Base-by-base conservation (phyloP, 2,329 filamentous ascomycete genomes). In the Eurotiales sp. region DNA sequence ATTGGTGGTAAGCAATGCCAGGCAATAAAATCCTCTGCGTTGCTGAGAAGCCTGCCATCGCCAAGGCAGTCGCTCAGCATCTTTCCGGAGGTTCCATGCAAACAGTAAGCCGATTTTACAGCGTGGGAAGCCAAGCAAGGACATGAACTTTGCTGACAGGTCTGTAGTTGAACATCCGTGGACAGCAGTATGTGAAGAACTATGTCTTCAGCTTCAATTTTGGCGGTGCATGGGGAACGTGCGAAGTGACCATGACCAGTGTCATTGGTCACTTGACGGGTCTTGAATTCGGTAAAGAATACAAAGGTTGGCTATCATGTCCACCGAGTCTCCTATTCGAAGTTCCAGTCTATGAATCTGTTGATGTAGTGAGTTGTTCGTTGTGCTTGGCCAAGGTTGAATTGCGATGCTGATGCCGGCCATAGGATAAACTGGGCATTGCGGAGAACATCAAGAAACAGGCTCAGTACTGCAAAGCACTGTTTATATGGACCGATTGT, bases 401-500 rank as follows among this genome's bases (percentile, higher is more conserved):
- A 14, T 17, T 25, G 4, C 21, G 21, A 43, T 27, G 12, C 39
- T 52, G 46, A 55, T 34, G 10, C 36, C 32, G 14, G 21, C 29
- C 46, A 45, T 58, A 91, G 83, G 85, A 91, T 63, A 95, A 91
- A 64, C 85, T 85, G 61, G 74, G 79, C 1, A 86, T 99, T 56
- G 90, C 91, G 8, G 79, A 84, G 27, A 99, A 99, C 64, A 93
- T 99, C 62, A 82, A 86, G 59, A 74, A 80, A 1, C 86, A 95
- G 68, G 92, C 93, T 15, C 80, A 80, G 54, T 80, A 81, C 64
- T 79, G 84, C n/a, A 81, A 78, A 50, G 83, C 85, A 11, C 77
- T 99, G 27, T 92, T 95, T 69, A 96, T 99, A 61, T 99, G 93
- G 93, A 99, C 93, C 0, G 93, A 99, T 78, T 97, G 93, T 70